Base-by-base conservation (phyloP, 345 rosid species). In the Salix viminalis region DNA sequence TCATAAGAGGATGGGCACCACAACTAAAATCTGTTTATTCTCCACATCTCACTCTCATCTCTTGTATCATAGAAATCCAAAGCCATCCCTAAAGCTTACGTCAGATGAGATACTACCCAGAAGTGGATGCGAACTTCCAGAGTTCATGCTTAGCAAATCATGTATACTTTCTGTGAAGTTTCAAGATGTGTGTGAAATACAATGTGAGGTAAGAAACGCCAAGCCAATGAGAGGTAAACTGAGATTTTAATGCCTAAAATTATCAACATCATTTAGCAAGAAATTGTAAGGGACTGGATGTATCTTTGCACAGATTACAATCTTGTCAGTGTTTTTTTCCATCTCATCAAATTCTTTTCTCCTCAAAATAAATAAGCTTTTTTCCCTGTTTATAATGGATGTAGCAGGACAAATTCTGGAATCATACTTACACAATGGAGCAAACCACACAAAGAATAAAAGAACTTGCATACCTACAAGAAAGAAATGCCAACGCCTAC, bases 371-470 rank as follows among this genome's bases (percentile, higher is more conserved):
- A 41, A 41, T 41, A 41, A 41, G 13, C 12, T 41, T 41, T 10
- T 10, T 2, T 3, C 14, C 48, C 65, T 39, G 26, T 23, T 76
- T 56, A 65, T 14, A 48, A 72, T 70, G 71, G 66, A 73, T 69
- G 21, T 64, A 36, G 34, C 50, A 0, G 72, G 65, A 26, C 68
- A 24, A 61, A 44, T 9, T 46, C 56, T 75, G 71, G 44, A 69
- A 72, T n/a, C 69, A 61, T 21, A 73, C 69, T 62, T 69, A 44
- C 80, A 77, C 69, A 79, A 79, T 62, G 54, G 52, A 84, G 80
- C 81, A 83, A 83, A 79, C 79, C 69, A 34, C 79, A 79, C 79
- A 78, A 70, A 76, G 83, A 85, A 77, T 64, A 69, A 73, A 76
- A 73, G 83, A 71, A 75, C 65, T 23, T 16, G 52, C 61, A 62